Conservation (phyloP, 1,284 basidiomycete species). For the Abortiporus biennis region DNA sequence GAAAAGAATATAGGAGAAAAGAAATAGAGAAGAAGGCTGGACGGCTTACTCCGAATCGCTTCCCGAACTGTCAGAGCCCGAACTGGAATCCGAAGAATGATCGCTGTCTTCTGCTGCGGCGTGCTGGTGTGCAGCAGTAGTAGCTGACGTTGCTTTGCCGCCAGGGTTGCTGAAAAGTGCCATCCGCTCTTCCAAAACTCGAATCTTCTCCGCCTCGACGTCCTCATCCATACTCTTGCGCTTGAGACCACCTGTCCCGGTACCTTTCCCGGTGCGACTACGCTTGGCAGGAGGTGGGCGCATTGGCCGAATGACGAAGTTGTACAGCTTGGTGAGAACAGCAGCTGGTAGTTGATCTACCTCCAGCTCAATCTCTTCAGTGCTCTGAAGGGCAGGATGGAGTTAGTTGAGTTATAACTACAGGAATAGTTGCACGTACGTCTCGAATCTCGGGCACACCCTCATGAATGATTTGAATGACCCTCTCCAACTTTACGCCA, state of each 20-base stretch:
- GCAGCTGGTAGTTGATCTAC: constrained; percentile 83
- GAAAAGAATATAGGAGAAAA: constrained; percentile 12
- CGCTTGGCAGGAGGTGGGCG: constrained; percentile 56
- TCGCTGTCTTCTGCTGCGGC: constrained; percentile 54
- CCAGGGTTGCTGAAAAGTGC: constrained; percentile 57
- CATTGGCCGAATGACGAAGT: constrained; percentile 81
- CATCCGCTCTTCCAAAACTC: constrained; percentile 79
- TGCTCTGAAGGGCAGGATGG: constrained; percentile 55
- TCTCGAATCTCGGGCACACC: constrained; percentile 84
- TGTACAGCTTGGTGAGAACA: constrained; percentile 88
- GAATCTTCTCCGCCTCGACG: constrained; percentile 85
- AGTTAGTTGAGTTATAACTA: constrained; percentile 9
- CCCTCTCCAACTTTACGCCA: constrained; percentile 72
- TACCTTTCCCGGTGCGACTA: constrained; percentile 64
- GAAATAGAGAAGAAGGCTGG: constrained; percentile 6
- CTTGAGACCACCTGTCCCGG: constrained; percentile 81
- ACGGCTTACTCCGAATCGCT: constrained; percentile 70
- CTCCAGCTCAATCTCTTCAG: constrained; percentile 95
- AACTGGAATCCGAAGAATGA: constrained; percentile 72
- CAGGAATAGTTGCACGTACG: constrained; percentile 46
- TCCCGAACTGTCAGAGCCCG: constrained; percentile 60
- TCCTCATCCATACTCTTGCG: constrained; percentile 91
- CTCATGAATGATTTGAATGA: constrained; percentile 89
- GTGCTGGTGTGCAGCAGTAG: constrained; percentile 25
- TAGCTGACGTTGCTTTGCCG: constrained; percentile 31